Conservation (phyloP, 768 basidiomycete genomes). For the Pleurotus giganteus region DNA sequence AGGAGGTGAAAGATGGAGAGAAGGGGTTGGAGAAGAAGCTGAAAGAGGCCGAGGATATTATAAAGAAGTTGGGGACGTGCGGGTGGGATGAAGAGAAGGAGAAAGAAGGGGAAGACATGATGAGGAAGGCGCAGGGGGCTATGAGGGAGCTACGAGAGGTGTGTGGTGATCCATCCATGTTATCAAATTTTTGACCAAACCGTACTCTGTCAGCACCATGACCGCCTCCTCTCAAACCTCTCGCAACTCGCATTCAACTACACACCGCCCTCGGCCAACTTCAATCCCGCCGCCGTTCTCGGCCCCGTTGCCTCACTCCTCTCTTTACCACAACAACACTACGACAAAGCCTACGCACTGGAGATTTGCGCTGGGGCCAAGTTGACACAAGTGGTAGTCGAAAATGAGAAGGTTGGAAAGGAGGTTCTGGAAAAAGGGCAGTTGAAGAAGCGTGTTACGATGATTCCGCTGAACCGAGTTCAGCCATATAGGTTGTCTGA, state of each 20-base stretch:
- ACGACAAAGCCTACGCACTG: constrained; percentile 81
- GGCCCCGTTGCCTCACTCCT: constrained; percentile 92
- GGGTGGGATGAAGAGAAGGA: constrained; percentile 83
- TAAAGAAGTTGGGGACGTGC: constrained; percentile 49
- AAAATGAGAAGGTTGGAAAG: constrained; percentile 86
- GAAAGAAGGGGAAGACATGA: constrained; percentile 46
- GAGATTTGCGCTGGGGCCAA: constrained; percentile 90
- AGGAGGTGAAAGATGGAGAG: constrained; percentile 76
- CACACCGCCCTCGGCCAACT: constrained; percentile 67
- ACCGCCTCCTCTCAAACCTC: constrained; percentile 61
- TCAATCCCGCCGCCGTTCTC: constrained; percentile 85
- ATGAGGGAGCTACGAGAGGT: constrained; percentile 67
- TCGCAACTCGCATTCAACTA: constrained; percentile 84
- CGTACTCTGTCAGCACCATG: constrained; percentile 53
- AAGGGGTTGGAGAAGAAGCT: constrained; percentile 63
- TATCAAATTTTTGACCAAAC: neutral
- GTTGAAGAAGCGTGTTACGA: constrained; percentile 85
- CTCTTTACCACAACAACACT: constrained; percentile 64
- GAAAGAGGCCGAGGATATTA: constrained; percentile 55
- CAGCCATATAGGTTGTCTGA: constrained; percentile 47
- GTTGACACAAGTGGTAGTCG: constrained; percentile 91
- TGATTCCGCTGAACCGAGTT: constrained; percentile 95
- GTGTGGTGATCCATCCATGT: constrained; percentile 14
- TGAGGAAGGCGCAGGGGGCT: constrained; percentile 50
- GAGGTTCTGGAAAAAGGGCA: constrained; percentile 71